These are phyloP conservation scores for Limtongia smithiae DNA, from an alignment of 805 yeast genomes.

Conservation along the genomic window DNA sequence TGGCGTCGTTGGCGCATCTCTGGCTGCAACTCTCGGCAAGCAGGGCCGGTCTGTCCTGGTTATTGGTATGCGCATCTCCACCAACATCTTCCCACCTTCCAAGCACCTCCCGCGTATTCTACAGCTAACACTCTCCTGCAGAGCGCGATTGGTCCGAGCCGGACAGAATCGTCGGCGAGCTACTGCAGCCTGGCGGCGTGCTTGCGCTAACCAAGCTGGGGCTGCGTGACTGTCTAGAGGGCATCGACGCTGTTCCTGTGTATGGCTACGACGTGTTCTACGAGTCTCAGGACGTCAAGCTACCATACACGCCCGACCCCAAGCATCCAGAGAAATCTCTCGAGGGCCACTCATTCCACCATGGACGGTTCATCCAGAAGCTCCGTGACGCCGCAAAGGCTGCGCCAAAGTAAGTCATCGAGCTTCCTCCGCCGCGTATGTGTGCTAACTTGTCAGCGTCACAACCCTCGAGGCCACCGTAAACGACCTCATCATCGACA, in stretches of 20 bases:
- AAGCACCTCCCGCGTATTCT: neutral
- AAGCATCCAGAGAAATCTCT: conserved; percentile 33
- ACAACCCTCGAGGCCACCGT: conserved; percentile 81
- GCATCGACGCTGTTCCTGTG: conserved; percentile 72
- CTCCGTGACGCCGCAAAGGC: conserved; percentile 63
- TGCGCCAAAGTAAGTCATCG: conserved; percentile 44
- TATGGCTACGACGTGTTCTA: conserved; percentile 78
- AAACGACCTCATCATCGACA: conserved; percentile 57
- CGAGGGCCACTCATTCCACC: conserved; percentile 85
- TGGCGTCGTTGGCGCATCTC: conserved; percentile 94
- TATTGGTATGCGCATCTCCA: conserved; percentile 33
- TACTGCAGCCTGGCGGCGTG: conserved; percentile 96
- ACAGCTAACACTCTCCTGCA: neutral
- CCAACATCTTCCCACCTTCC: too few relatives aligned
- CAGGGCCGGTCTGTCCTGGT: conserved; percentile 81
- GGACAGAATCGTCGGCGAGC: conserved; percentile 94
- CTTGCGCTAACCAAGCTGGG: conserved; percentile 79
- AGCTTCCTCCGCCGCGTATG: neutral
- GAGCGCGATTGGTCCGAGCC: conserved; percentile 93
- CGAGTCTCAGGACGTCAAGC: conserved; percentile 51
- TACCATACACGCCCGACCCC: conserved; percentile 58
- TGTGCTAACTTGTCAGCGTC: conserved; percentile 46
- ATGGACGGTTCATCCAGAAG: conserved; percentile 80
- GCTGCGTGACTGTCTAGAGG: conserved; percentile 68
- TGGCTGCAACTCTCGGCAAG: conserved; percentile 84